A percentile compares a stretch with the other conserved stretches of the same genome.
phyloP scores from a whole-genome alignment of 164 flowering plant genomes.

The Dillenia turbinata region DNA sequence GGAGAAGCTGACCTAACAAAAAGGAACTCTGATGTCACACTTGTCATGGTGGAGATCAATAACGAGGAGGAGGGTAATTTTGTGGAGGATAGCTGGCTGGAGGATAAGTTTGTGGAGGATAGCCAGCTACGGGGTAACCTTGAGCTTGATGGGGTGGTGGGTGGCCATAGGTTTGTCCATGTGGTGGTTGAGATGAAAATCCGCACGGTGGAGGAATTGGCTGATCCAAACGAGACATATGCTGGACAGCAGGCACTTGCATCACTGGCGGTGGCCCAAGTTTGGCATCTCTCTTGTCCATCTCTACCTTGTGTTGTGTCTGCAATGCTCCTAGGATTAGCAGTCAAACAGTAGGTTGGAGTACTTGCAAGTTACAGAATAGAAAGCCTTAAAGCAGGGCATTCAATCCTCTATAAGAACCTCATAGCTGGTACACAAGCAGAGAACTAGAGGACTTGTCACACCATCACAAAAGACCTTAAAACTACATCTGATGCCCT shows the following conservation, averaged over 20 bases:
- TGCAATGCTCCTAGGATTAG: conserved; percentile 18
- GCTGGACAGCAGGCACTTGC: conserved; percentile 53
- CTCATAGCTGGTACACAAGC: too few relatives aligned
- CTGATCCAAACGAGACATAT: conserved; percentile 64
- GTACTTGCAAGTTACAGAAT: too few relatives aligned
- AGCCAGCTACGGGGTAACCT: conserved; percentile 33
- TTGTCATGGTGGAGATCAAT: conserved; percentile 6
- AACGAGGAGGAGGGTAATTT: not conserved
- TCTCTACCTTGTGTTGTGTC: conserved; percentile 70
- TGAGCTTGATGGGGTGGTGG: conserved; percentile 32
- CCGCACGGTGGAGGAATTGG: conserved; percentile 41
- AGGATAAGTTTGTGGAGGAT: conserved; percentile 25
- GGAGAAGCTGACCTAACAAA: not conserved
- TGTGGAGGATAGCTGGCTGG: conserved; percentile 16
- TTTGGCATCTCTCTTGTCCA: conserved; percentile 62
- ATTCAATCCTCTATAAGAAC: too few relatives aligned
- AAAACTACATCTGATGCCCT: too few relatives aligned
- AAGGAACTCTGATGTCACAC: not conserved
- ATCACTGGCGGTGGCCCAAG: conserved; percentile 39
- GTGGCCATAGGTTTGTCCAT: conserved; percentile 32
- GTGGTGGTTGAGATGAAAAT: conserved; percentile 34
- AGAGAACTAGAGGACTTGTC: too few relatives aligned
- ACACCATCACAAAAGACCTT: too few relatives aligned
- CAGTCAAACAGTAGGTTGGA: not conserved
- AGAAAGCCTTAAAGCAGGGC: too few relatives aligned